Evolutionary conservation across 371 early-diverging fungal genomes (phyloP).

Genomic region (Mortierella sp.): DNA sequence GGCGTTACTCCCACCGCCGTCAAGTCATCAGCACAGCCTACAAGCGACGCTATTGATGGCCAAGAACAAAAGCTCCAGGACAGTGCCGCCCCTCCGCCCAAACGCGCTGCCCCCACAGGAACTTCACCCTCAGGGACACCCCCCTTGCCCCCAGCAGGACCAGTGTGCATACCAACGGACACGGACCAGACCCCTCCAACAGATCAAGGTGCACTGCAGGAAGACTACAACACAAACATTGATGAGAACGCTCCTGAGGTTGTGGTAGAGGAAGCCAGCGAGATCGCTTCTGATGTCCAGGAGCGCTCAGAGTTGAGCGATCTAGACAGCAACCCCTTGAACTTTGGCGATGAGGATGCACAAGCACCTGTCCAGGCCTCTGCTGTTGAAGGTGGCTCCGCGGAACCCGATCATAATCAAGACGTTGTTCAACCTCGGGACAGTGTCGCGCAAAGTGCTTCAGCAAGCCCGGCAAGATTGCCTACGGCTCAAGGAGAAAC

Average conservation of each 20-base stretch:
- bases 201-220: background rate
- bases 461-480: background rate
- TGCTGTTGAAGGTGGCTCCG: conserved; percentile 1
- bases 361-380: background rate
- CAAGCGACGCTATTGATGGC: background rate
- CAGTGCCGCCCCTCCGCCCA: background rate
- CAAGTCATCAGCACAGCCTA: too few relatives aligned
- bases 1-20: too few relatives aligned
- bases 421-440: background rate
- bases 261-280: conserved; percentile 10
- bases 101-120: background rate
- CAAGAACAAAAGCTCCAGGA: background rate
- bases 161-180: background rate
- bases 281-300: conserved; percentile 49
- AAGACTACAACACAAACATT: background rate
- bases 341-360: conserved; percentile 15
- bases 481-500: background rate
- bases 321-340: background rate
- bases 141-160: background rate
- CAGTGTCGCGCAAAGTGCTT: background rate
- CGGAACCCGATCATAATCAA: background rate
- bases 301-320: conserved; percentile 41
- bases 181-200: background rate
- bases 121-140: background rate
- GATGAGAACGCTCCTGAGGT: background rate